A percentile compares a stretch with the other conserved stretches of the same genome.
phyloP scores from a whole-genome alignment of 345 rosid genomes.

The Isatis tinctoria region DNA sequence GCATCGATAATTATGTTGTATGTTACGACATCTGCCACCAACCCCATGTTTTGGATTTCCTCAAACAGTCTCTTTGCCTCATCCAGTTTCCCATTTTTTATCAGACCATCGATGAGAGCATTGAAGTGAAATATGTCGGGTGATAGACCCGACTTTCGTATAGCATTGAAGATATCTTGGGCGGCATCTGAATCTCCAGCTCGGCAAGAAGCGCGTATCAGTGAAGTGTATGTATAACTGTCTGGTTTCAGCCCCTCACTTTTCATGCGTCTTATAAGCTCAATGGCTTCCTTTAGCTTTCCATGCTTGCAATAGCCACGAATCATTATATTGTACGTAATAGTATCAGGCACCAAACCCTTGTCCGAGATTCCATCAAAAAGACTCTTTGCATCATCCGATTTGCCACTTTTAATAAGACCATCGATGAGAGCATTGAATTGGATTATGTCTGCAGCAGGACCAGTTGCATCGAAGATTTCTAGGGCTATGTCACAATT shows the following conservation, averaged over 20 bases:
- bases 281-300: neutral
- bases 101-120: constrained; percentile 4
- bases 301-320: neutral
- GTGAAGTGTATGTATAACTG: neutral
- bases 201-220: neutral
- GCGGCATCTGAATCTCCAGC: neutral
- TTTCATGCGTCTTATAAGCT: neutral
- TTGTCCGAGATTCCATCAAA: neutral
- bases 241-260: constrained; percentile 5
- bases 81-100: constrained; percentile 2
- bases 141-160: neutral
- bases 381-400: neutral
- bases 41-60: constrained; percentile 1
- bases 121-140: neutral
- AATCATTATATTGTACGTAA: neutral
- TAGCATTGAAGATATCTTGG: neutral
- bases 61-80: neutral
- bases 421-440: constrained; percentile 1
- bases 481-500: neutral
- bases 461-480: neutral
- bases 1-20: neutral
- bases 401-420: neutral
- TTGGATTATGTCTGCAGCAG: neutral
- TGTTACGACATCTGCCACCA: neutral
- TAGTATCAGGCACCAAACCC: constrained; percentile 9